Base-by-base conservation (phyloP, 2,329 filamentous ascomycete genomes). In the Pseudomassariella vexata region DNA sequence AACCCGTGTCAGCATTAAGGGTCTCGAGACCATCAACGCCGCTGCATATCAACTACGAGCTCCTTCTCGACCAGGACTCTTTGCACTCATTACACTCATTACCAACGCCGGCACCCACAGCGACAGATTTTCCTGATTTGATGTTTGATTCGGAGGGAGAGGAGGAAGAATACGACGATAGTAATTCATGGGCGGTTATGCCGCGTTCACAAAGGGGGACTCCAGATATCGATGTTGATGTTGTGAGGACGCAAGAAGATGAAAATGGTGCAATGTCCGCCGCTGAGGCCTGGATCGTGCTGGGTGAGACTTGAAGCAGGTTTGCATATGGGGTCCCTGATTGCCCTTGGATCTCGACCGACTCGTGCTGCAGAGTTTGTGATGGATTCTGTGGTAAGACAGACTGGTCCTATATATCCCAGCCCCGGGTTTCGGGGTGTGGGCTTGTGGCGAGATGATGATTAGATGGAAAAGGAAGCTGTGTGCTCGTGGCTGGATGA, bases 221-320 rank as follows among this genome's bases (percentile, higher is more conserved):
- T 34, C 29, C 32, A 15, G 19, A 19, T 24, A 9, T 16, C 12
- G 19, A 9, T 17, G 25, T 26, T 28, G n/a, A n/a, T n/a, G n/a
- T n/a, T n/a, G n/a, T n/a, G n/a, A n/a, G n/a, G n/a, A n/a, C n/a
- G n/a, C 16, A 23, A 9, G 11, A 18, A 19, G 14, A 9, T 10
- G 32, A 34, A 18, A 18, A 17, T 12, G 26, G 24, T 9, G 12
- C 25, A 19, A 21, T 11, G 5, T 19, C 25, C 3, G 19, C 25
- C 7, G 12, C 20, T 16, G 32, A 34, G 20, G 19, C 32, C 19
- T 34, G 32, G 32, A 24, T 34, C 14, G 26, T 34, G 19, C 16
- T 34, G 25, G 25, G 25, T 28, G 32, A 28, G 32, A 29, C 25
- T 22, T 34, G 32, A 28, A 24, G 14, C 25, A 22, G 10, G 25